These are phyloP conservation scores for Stagonosporopsis chrysanthemi DNA, from an alignment of 2,329 filamentous ascomycete species.

Conservation along the genomic window DNA sequence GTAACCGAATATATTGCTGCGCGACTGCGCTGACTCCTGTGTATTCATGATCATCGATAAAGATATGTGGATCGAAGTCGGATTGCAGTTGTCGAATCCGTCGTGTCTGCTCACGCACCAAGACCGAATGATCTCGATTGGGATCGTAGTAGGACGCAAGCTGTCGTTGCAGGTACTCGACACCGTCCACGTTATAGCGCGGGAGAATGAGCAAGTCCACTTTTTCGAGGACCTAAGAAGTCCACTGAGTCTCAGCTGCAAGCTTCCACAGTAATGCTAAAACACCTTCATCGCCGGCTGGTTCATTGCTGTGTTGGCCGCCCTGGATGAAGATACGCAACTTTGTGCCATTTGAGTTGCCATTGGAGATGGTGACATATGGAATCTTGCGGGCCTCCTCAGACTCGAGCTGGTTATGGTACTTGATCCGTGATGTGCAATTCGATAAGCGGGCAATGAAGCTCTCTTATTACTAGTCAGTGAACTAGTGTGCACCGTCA, in stretches of 20 bases:
- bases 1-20: constrained; percentile 30
- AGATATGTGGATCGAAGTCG: constrained; percentile 36
- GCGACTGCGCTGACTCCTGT: constrained; percentile 23
- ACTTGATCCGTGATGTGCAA: constrained; percentile 33
- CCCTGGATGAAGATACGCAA: constrained; percentile 41
- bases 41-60: constrained; percentile 40
- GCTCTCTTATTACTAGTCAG: constrained; percentile 2
- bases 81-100: constrained; percentile 32
- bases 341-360: constrained; percentile 20
- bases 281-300: constrained; percentile 39
- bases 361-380: constrained; percentile 27
- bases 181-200: constrained; percentile 42
- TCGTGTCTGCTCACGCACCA: constrained; percentile 34
- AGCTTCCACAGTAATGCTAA: constrained; percentile 40
- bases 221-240: constrained; percentile 29
- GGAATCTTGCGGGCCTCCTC: constrained; percentile 36
- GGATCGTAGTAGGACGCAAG: constrained; percentile 35
- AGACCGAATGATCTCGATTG: constrained; percentile 40
- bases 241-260: constrained; percentile 34
- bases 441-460: constrained; percentile 9
- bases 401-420: constrained; percentile 24
- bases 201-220: constrained; percentile 36
- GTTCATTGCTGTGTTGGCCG: constrained; percentile 41
- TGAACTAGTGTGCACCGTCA: too few species aligned
- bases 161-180: constrained; percentile 33